Evolutionary conservation across 2,329 filamentous ascomycete genomes (phyloP), one percentile per base, ranked within the genome.

Genomic region (Lecanicillium sp.): DNA sequence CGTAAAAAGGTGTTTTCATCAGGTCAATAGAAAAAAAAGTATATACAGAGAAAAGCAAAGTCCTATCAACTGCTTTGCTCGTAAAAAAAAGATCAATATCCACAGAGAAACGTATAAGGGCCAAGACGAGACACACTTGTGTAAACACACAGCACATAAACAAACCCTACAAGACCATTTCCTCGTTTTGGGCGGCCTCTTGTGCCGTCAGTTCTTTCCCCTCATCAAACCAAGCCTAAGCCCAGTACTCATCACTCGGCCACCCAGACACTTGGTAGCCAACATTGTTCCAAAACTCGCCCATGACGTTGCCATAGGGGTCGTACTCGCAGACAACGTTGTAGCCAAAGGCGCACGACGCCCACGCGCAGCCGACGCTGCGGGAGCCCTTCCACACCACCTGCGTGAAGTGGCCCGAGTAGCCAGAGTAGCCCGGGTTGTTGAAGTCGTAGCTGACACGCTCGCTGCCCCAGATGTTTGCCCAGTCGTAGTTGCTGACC

Each of bases 321-420:
- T 22, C 20, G 14, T 39, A 42, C 31, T 36, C 17, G 29, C 40
- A 42, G 25, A 33, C 40, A 13, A 42, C 36, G n/a, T 28, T 31
- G 32, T n/a, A 25, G 14, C 32, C 32, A 12, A 6, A 27, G 11
- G 49, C 10, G 33, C 49, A 51, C 29, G 40, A 14, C 34, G 42
- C 52, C 29, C 58, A 57, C 18, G 57, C 72, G 46, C 72, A 80
- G 1, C 79, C 79, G 1, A 82, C 71, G 25, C 66, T 62, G 6
- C 62, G 77, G 1, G 78, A 84, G 17, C 64, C 57, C 56, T 72
- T 76, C 82, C 83, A 87, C 5, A 87, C 81, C 6, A 87, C 57
- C 63, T 86, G 81, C 2, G 81, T 83, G 49, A 87, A 87, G 54
- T 86, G 81, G 0, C 81, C 82, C 14, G 81, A 84, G 25, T 61